Percentiles rank a stretch among this genome's conserved stretches.
These are phyloP conservation scores for Grosmannia huntii DNA, from an alignment of 2,329 filamentous ascomycete genomes.

Conservation along the genomic window DNA sequence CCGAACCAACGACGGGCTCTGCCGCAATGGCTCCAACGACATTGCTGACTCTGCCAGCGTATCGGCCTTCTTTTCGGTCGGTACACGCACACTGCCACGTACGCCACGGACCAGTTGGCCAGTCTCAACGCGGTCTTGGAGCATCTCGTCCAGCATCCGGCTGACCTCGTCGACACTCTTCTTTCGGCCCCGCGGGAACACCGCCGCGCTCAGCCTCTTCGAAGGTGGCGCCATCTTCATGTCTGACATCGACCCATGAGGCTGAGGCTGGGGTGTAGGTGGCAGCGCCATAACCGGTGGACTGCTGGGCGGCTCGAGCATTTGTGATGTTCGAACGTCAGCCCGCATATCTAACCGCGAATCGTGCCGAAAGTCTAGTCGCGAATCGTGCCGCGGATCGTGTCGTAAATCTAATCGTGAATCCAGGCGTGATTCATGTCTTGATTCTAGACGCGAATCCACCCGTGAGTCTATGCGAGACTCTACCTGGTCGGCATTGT, in stretches of 20 bases:
- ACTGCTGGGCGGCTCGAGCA: conserved; percentile 20
- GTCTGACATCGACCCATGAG: conserved; percentile 1
- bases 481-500: conserved; percentile 52
- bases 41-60: neutral
- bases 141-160: conserved; percentile 90
- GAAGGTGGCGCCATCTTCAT: neutral
- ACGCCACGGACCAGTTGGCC: conserved; percentile 56
- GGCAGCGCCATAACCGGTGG: conserved; percentile 13
- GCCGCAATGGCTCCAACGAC: conserved; percentile 13
- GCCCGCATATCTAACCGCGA: conserved; percentile 15
- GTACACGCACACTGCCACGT: conserved; percentile 54
- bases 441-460: conserved; percentile 20
- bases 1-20: conserved; percentile 14
- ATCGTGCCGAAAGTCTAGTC: conserved; percentile 21
- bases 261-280: conserved; percentile 9
- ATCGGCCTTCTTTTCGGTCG: conserved; percentile 21
- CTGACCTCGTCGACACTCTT: conserved; percentile 86
- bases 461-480: conserved; percentile 15
- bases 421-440: conserved; percentile 14
- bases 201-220: conserved; percentile 6
- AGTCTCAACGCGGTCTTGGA: conserved; percentile 71
- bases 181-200: conserved; percentile 33
- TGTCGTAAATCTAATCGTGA: conserved; percentile 20
- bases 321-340: conserved; percentile 20
- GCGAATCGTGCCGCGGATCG: conserved; percentile 15